Evolutionary conservation across 495 filamentous ascomycete species (phyloP).

Genomic region (Cercophora sp.): DNA sequence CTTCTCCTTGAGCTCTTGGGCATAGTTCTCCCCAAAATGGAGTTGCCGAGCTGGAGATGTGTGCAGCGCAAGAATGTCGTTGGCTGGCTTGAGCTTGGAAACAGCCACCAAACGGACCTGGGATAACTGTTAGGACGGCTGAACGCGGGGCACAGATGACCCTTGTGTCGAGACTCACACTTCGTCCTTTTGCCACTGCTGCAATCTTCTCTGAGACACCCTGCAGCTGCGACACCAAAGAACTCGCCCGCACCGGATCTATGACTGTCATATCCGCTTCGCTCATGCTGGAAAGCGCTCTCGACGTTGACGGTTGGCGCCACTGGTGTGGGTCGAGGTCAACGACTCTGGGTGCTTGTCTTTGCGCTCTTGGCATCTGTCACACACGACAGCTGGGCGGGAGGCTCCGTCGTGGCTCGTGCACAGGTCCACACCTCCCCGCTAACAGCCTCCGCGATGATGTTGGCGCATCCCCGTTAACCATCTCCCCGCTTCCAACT

Average conservation of each 20-base stretch:
- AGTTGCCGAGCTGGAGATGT: conserved; percentile 53
- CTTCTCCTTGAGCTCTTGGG: conserved; percentile 87
- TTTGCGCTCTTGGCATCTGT: too few relatives aligned
- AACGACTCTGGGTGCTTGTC: background rate
- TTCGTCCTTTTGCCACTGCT: conserved; percentile 42
- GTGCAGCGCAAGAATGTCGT: conserved; percentile 82
- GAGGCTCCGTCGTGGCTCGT: too few relatives aligned
- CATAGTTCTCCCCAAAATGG: conserved; percentile 97
- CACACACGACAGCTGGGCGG: too few relatives aligned
- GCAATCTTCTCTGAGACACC: conserved; percentile 43
- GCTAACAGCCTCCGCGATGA: background rate
- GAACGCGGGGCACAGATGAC: background rate
- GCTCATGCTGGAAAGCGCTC: conserved; percentile 28
- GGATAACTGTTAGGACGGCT: background rate
- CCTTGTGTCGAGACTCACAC: conserved; percentile 29
- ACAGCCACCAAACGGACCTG: conserved; percentile 86
- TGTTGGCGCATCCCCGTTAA: too few relatives aligned
- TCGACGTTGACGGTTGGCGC: background rate
- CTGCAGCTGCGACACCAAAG: conserved; percentile 44
- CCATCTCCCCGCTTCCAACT: too few relatives aligned
- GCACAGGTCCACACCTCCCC: background rate
- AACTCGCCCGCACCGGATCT: conserved; percentile 46
- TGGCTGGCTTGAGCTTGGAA: conserved; percentile 87
- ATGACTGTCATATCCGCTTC: conserved; percentile 50
- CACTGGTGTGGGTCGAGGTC: background rate